Evolutionary conservation across 768 basidiomycete species (phyloP), one percentile per base, ranked within the genome.

Genomic region (Agrocybe chaxingu): DNA sequence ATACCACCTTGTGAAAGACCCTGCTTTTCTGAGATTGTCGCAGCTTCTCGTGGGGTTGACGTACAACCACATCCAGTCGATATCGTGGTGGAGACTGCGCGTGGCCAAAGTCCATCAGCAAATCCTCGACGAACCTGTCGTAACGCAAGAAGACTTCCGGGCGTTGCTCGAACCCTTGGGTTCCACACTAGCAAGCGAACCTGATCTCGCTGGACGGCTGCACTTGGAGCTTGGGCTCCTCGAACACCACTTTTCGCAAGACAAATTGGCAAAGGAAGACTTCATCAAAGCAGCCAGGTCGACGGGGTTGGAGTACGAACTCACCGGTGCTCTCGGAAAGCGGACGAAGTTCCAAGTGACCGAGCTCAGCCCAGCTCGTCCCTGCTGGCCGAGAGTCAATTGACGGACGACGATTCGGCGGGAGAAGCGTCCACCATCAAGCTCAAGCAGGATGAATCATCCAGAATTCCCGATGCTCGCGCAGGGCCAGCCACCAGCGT

Each of bases 261-360:
- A 97, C 66, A 89, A 84, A 64, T 62, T 71, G 1, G 93, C 97
- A 4, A 82, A 85, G 8, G 84, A 86, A 39, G 72, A 74, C 48
- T 98, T 98, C 59, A 74, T 92, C 34, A 73, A 75, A 11, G 92
- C 95, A 0, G 89, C 92, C 0, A 77, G 78, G 43, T 79, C 84
- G 32, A 89, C 86, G 11, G 87, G 85, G 3, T 66, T 99, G 56
- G 80, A 88, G 66, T 98, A 92, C 64, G 90, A 93, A 67, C 75
- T 98, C 46, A 95, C 92, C 0, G 97, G 97, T 7, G 91, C 93
- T 8, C 74, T 95, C 46, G 97, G 97, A 36, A 92, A 87, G 68
- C 80, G 92, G 53, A 99, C 97, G 8, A 96, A 92, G 66, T 99
- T 89, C 67, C 97, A 99, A 67, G 75, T 87, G 54, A 80, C 71